Conservation (phyloP, 257 asterid genomes). For the Plectranthus barbatus region DNA sequence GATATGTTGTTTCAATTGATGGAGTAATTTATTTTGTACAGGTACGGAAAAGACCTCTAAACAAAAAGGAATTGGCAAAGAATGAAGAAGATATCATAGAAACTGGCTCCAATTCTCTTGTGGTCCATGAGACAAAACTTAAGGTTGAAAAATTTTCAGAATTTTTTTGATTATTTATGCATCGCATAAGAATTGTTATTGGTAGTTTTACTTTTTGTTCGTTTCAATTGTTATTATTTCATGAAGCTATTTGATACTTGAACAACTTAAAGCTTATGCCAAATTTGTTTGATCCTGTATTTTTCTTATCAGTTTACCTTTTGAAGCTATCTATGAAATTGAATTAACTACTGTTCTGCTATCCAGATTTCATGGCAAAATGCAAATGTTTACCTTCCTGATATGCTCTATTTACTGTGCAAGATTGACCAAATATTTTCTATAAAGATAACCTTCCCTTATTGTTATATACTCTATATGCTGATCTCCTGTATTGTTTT, state of each 20-base stretch:
- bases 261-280: neutral
- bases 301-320: neutral
- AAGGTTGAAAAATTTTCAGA: slow-evolving; percentile 30
- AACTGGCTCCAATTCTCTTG: slow-evolving; percentile 52
- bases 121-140: slow-evolving; percentile 81
- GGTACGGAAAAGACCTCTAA: slow-evolving; percentile 91
- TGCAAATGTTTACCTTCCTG: neutral
- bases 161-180: neutral
- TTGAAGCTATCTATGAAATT: neutral
- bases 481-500: neutral
- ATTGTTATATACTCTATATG: neutral
- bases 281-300: neutral
- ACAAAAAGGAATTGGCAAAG: slow-evolving; percentile 83
- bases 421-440: neutral
- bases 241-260: slow-evolving; percentile 1
- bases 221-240: neutral
- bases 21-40: slow-evolving; percentile 25
- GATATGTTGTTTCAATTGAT: neutral
- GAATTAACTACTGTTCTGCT: neutral
- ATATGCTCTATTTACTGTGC: neutral
- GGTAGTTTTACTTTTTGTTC: neutral
- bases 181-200: neutral
- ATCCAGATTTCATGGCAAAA: neutral
- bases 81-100: slow-evolving; percentile 86
- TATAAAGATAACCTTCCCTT: neutral